phyloP scores from a whole-genome alignment of 805 yeast genomes.

The Zygotorulaspora danielsina region DNA sequence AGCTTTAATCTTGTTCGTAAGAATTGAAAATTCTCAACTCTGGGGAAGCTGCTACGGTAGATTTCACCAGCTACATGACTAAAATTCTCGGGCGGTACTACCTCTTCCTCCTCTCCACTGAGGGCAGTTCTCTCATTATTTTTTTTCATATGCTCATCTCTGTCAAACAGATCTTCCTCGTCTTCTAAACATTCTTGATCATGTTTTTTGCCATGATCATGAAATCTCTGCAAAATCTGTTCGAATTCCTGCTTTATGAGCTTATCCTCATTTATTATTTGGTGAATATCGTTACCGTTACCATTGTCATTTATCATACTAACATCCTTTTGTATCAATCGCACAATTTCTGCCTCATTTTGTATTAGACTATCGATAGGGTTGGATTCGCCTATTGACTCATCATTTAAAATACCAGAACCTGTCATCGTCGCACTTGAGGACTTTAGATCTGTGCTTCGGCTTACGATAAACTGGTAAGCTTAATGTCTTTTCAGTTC shows the following conservation, averaged over 20 bases:
- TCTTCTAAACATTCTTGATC: not conserved
- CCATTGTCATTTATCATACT: slow-evolving; percentile 13
- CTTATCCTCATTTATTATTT: slow-evolving; percentile 16
- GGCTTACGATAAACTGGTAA: not conserved
- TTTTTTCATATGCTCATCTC: slow-evolving; percentile 1
- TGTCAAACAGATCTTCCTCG: not conserved
- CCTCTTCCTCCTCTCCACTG: slow-evolving; percentile 27
- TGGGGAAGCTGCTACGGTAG: slow-evolving; percentile 87
- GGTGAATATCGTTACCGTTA: slow-evolving; percentile 17
- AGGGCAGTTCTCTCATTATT: slow-evolving; percentile 5
- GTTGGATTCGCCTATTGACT: slow-evolving; percentile 2
- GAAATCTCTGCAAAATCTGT: slow-evolving; percentile 17
- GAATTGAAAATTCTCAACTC: slow-evolving; percentile 74
- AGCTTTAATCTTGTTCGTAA: slow-evolving; percentile 52
- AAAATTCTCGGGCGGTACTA: slow-evolving; percentile 82
- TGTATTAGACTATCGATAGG: slow-evolving; percentile 37
- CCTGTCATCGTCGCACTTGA: not conserved
- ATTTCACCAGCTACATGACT: slow-evolving; percentile 73
- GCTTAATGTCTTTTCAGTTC: not conserved
- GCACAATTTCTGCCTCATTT: slow-evolving; percentile 30
- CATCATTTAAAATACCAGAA: not conserved
- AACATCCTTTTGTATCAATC: slow-evolving; percentile 15
- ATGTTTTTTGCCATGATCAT: slow-evolving; percentile 3
- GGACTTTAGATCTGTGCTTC: not conserved
- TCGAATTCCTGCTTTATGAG: slow-evolving; percentile 16